Evolutionary conservation across 768 basidiomycete species (phyloP).

Genomic region (Hirschioporus abietinus): DNA sequence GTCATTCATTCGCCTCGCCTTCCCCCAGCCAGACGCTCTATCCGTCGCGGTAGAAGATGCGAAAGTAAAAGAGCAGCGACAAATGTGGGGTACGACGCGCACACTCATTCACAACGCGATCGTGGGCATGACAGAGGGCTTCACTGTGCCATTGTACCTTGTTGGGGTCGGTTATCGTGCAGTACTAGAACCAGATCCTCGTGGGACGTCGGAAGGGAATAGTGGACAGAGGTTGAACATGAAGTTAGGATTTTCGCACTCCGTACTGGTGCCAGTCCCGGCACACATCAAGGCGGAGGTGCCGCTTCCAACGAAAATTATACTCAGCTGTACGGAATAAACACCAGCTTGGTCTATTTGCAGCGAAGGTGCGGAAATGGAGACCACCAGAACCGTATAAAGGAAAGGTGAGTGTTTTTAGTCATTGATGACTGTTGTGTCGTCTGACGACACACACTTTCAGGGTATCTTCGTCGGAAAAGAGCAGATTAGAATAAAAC

Average conservation of each 20-base stretch:
- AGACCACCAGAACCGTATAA: slow-evolving; percentile 96
- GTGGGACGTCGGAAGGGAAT: slow-evolving; percentile 48
- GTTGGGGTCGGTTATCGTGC: slow-evolving; percentile 96
- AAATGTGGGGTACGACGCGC: slow-evolving; percentile 94
- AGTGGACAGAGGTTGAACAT: slow-evolving; percentile 72
- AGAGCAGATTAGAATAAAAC: slow-evolving; percentile 87
- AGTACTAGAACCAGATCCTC: slow-evolving; percentile 74
- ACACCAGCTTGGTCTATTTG: slow-evolving; percentile 80
- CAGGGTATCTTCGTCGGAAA: slow-evolving; percentile 94
- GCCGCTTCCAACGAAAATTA: slow-evolving; percentile 77
- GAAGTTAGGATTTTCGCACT: slow-evolving; percentile 91
- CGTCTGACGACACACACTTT: slow-evolving; percentile 4
- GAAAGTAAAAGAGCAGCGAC: slow-evolving; percentile 67
- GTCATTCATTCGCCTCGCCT: slow-evolving; percentile 37
- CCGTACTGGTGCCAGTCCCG: slow-evolving; percentile 79
- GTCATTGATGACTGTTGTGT: slow-evolving; percentile 6
- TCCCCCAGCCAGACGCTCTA: slow-evolving; percentile 28
- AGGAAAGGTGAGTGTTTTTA: slow-evolving; percentile 72
- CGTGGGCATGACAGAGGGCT: slow-evolving; percentile 84
- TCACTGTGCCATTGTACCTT: slow-evolving; percentile 75
- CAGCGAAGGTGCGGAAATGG: slow-evolving; percentile 76
- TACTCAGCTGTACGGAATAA: slow-evolving; percentile 83
- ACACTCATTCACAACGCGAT: slow-evolving; percentile 89
- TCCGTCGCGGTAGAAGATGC: slow-evolving; percentile 49
- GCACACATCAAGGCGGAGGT: slow-evolving; percentile 75